Evolutionary conservation across 2,329 filamentous ascomycete genomes (phyloP).

Genomic region (Talaromyces sp.): DNA sequence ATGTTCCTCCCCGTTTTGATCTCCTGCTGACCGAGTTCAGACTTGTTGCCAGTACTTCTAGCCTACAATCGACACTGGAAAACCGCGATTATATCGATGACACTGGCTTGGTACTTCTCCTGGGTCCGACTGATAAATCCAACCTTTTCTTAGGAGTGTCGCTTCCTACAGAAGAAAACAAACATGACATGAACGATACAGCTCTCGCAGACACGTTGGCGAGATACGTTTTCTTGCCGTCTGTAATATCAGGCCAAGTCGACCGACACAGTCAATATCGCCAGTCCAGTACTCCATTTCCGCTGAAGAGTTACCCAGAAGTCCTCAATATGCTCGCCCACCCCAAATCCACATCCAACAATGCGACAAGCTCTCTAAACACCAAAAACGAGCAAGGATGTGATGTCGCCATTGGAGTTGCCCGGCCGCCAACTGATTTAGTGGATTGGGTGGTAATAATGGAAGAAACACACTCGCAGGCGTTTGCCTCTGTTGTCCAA

Average conservation of each 20-base stretch:
- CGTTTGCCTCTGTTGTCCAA: slow-evolving; percentile 67
- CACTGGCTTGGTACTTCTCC: neutral
- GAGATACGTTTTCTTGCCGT: slow-evolving; percentile 5
- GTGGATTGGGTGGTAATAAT: slow-evolving; percentile 80
- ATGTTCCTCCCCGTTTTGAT: slow-evolving; percentile 46
- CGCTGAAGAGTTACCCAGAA: slow-evolving; percentile 57
- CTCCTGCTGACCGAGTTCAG: slow-evolving; percentile 49
- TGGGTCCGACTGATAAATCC: slow-evolving; percentile 1
- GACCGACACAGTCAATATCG: slow-evolving; percentile 7
- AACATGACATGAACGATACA: neutral
- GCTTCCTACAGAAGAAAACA: neutral
- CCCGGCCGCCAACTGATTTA: slow-evolving; percentile 60
- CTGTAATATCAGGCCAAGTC: neutral
- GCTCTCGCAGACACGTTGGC: slow-evolving; percentile 1
- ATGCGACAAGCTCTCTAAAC: slow-evolving; percentile 62
- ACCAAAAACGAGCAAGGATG: slow-evolving; percentile 67
- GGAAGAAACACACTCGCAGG: slow-evolving; percentile 69
- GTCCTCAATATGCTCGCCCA: slow-evolving; percentile 56
- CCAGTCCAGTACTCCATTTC: slow-evolving; percentile 49
- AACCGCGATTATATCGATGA: slow-evolving; percentile 5
- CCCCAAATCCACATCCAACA: slow-evolving; percentile 51
- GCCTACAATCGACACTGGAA: slow-evolving; percentile 40
- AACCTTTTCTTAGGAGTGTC: neutral
- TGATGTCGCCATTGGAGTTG: slow-evolving; percentile 73
- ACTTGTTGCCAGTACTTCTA: slow-evolving; percentile 48